Evolutionary conservation across 129 eudicot species (phyloP).

Genomic region (Ambrosia trifida): DNA sequence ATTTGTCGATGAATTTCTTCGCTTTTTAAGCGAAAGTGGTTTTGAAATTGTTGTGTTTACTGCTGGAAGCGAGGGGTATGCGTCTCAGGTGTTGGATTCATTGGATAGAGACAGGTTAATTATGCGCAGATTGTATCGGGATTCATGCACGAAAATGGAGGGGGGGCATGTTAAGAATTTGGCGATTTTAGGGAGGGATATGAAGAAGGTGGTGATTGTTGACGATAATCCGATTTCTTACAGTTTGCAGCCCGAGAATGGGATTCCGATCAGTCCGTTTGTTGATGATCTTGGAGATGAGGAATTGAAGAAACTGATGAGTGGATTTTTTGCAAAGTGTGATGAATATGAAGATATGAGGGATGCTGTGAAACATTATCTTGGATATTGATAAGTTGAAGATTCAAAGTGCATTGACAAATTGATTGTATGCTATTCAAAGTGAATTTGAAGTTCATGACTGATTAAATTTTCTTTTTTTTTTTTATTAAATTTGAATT

Average conservation of each 20-base stretch:
- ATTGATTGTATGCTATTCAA: slow-evolving; percentile 22
- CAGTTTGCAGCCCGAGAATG: slow-evolving; percentile 69
- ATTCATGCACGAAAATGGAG: slow-evolving; percentile 64
- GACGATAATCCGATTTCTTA: slow-evolving; percentile 89
- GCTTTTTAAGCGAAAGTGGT: not conserved
- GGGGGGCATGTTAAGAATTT: slow-evolving; percentile 80
- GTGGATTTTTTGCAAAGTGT: slow-evolving; percentile 44
- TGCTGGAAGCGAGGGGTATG: slow-evolving; percentile 79
- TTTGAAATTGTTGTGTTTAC: slow-evolving; percentile 80
- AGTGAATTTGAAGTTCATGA: slow-evolving; percentile 36
- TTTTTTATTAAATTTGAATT: not conserved
- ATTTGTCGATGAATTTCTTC: no score
- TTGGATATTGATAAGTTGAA: slow-evolving; percentile 14
- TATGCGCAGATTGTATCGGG: slow-evolving; percentile 61
- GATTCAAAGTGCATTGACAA: not conserved
- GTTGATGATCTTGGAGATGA: slow-evolving; percentile 56
- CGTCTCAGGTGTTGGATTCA: slow-evolving; percentile 58
- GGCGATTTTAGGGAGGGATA: slow-evolving; percentile 59
- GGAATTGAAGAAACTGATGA: slow-evolving; percentile 60
- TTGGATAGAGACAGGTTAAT: slow-evolving; percentile 51
- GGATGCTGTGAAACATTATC: slow-evolving; percentile 58
- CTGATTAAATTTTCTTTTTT: not conserved
- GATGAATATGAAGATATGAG: slow-evolving; percentile 61
- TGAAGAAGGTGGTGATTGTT: slow-evolving; percentile 60
- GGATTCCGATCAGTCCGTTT: slow-evolving; percentile 64